phyloP scores from a whole-genome alignment of 345 rosid species.

The Eucalyptus victrix region DNA sequence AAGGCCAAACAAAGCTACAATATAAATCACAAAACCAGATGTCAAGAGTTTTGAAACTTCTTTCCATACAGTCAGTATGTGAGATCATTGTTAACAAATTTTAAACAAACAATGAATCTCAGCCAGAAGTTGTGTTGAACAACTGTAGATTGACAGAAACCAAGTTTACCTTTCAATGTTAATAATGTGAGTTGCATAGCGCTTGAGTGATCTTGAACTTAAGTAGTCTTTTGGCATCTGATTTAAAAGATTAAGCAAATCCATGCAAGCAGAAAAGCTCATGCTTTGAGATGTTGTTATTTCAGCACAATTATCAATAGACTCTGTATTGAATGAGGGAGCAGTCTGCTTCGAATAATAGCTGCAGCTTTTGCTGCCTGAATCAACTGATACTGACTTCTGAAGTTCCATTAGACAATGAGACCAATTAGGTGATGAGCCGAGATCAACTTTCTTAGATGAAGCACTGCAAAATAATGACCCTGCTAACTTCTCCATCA shows the following conservation, averaged over 20 bases:
- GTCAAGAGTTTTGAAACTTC: background rate
- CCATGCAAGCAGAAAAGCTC: constrained; percentile 42
- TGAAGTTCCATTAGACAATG: constrained; percentile 40
- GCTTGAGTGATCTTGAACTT: constrained; percentile 42
- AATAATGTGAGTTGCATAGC: constrained; percentile 35
- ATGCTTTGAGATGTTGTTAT: constrained; percentile 2
- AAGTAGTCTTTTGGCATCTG: constrained; percentile 72
- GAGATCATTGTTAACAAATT: background rate
- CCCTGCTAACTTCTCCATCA: constrained; percentile 34
- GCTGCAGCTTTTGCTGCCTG: background rate
- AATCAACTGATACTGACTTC: background rate
- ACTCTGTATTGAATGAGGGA: constrained; percentile 5
- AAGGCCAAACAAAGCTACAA: background rate
- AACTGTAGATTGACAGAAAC: background rate
- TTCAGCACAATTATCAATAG: constrained; percentile 10
- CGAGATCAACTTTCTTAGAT: constrained; percentile 16
- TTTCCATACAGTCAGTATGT: too few species aligned
- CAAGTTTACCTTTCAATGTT: constrained; percentile 64
- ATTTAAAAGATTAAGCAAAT: constrained; percentile 48
- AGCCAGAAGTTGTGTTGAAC: background rate
- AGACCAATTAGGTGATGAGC: constrained; percentile 47
- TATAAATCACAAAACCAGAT: background rate
- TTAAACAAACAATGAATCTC: background rate
- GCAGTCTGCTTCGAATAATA: constrained; percentile 1
- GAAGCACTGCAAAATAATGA: constrained; percentile 14